Percentiles rank a stretch among this genome's conserved stretches.
Conservation (phyloP, 2,329 filamentous ascomycete genomes). For the Penicillium capsulatum region DNA sequence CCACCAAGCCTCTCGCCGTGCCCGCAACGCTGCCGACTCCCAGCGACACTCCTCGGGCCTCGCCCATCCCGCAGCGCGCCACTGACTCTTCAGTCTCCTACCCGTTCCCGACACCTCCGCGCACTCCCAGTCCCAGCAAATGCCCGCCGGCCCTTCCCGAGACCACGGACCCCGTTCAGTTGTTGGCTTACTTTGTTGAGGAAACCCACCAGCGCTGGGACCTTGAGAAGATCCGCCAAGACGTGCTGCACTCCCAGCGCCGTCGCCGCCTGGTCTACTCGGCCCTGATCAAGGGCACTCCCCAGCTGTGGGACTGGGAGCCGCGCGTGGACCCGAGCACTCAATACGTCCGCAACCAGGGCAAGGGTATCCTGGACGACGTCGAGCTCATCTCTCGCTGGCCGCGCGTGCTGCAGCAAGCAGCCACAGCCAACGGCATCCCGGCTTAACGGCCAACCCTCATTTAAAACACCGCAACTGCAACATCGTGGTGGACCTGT, state of each 20-base stretch:
- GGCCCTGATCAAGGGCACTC: conserved; percentile 69
- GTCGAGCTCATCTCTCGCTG: conserved; percentile 42
- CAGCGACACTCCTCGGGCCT: conserved; percentile 27
- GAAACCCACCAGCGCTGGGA: conserved; percentile 78
- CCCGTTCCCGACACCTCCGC: conserved; percentile 37
- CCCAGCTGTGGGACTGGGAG: conserved; percentile 82
- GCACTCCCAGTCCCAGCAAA: conserved; percentile 39
- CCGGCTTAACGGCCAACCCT: too few relatives aligned
- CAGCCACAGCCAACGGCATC: conserved; percentile 25
- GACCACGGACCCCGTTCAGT: conserved; percentile 34
- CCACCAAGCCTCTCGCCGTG: conserved; percentile 27
- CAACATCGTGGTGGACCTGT: too few relatives aligned
- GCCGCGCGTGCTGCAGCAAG: conserved; percentile 37
- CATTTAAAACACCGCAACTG: too few relatives aligned
- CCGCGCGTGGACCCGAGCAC: conserved; percentile 50
- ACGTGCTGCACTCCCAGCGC: conserved; percentile 73
- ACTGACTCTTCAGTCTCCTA: conserved; percentile 11
- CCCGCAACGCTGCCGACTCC: conserved; percentile 31
- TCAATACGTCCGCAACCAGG: conserved; percentile 69
- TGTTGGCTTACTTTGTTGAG: conserved; percentile 63
- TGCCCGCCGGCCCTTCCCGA: conserved; percentile 29
- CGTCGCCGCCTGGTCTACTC: conserved; percentile 74
- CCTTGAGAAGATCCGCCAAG: conserved; percentile 68
- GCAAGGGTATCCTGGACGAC: conserved; percentile 40
- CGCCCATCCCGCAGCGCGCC: conserved; percentile 25